Conservation (phyloP, 345 rosid species). For the Arabidopsis suecica region DNA sequence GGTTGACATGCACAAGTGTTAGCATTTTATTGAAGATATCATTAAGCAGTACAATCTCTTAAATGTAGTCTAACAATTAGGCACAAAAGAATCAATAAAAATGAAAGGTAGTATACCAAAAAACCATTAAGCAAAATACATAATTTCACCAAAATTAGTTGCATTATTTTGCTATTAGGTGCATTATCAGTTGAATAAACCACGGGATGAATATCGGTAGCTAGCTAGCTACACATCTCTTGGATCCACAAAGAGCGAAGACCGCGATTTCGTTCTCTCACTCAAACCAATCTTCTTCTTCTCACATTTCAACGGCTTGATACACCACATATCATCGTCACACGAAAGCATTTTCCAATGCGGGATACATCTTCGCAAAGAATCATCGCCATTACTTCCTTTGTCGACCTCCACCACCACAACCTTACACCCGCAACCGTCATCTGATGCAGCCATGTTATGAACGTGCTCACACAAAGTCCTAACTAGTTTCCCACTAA, state of each 20-base stretch:
- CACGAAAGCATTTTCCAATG: constrained; percentile 79
- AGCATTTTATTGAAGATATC: constrained; percentile 12
- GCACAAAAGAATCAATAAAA: constrained; percentile 1
- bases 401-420: constrained; percentile 63
- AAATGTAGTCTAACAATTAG: background rate
- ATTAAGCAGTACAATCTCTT: background rate
- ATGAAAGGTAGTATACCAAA: background rate
- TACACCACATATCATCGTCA: constrained; percentile 87
- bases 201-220: background rate
- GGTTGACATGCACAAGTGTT: constrained; percentile 28
- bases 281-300: constrained; percentile 34
- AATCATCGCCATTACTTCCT: constrained; percentile 48
- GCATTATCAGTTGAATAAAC: background rate
- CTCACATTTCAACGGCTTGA: constrained; percentile 60
- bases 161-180: background rate
- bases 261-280: constrained; percentile 44
- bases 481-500: constrained; percentile 55
- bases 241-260: constrained; percentile 80
- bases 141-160: background rate
- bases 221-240: constrained; percentile 60
- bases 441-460: constrained; percentile 60
- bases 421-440: constrained; percentile 56
- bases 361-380: constrained; percentile 55
- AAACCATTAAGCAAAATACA: background rate
- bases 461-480: constrained; percentile 62